Conservation (phyloP, 2,329 filamentous ascomycete species). For the Colletotrichum cereale region DNA sequence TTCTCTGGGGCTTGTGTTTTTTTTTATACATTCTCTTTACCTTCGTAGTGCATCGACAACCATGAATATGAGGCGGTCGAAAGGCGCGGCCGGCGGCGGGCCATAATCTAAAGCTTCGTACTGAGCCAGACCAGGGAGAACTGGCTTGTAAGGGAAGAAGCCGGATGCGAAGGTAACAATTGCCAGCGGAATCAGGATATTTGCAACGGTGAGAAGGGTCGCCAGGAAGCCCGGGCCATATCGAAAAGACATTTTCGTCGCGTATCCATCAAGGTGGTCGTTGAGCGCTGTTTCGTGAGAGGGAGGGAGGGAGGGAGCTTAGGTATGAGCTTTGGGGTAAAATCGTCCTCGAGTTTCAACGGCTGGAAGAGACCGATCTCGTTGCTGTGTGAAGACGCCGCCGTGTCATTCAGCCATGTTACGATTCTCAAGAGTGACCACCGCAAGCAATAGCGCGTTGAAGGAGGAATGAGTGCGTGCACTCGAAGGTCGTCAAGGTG, state of each 20-base stretch:
- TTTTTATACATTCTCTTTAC: constrained; percentile 57
- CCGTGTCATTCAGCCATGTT: constrained; percentile 28
- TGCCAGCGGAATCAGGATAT: constrained; percentile 81
- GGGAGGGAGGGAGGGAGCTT: neutral
- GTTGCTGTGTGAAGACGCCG: constrained; percentile 1
- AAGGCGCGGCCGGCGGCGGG: constrained; percentile 73
- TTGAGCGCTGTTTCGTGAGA: neutral
- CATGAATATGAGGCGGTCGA: constrained; percentile 96
- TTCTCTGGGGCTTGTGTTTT: neutral
- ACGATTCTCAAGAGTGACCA: neutral
- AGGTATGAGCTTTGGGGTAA: neutral
- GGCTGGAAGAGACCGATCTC: neutral
- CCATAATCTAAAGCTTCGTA: constrained; percentile 70
- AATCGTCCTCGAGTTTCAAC: neutral
- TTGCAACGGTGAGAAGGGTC: constrained; percentile 72
- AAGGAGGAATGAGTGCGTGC: constrained; percentile 8
- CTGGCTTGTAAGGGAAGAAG: constrained; percentile 98
- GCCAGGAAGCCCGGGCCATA: constrained; percentile 25
- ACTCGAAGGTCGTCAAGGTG: constrained; percentile 16
- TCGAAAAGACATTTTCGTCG: constrained; percentile 32
- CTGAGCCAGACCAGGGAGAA: constrained; percentile 85
- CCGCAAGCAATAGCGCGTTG: constrained; percentile 2
- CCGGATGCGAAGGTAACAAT: constrained; percentile 85
- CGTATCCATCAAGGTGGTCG: constrained; percentile 38
- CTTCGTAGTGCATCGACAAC: constrained; percentile 95